phyloP scores from a whole-genome alignment of 176 grass and related monocot species.

The Ensete glaucum region DNA sequence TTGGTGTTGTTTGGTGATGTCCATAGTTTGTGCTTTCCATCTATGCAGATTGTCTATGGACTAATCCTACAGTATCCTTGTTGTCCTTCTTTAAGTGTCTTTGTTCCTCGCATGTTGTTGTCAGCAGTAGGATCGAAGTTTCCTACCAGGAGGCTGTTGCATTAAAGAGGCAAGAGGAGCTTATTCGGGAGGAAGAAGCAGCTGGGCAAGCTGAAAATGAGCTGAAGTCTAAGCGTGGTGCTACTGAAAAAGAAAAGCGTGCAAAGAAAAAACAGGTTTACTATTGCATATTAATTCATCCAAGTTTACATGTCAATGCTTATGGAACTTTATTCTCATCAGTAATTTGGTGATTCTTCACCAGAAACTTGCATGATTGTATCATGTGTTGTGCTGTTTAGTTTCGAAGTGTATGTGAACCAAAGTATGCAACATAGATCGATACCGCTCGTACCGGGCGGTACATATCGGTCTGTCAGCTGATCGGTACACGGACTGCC shows the following conservation, averaged over 20 bases:
- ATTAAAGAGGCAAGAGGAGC: constrained; percentile 90
- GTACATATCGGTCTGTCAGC: too few species aligned
- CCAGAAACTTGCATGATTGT: background rate
- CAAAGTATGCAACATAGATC: too few species aligned
- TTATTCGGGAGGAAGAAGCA: constrained; percentile 98
- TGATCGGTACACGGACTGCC: too few species aligned
- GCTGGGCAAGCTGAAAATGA: constrained; percentile 61
- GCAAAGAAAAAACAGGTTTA: constrained; percentile 90
- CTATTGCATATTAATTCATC: background rate
- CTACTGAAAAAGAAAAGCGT: constrained; percentile 74
- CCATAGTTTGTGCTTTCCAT: background rate
- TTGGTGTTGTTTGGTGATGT: background rate
- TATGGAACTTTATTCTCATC: too few species aligned
- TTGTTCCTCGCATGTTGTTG: constrained; percentile 28
- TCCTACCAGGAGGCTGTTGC: constrained; percentile 84
- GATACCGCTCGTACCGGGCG: too few species aligned
- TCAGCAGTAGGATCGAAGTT: constrained; percentile 83
- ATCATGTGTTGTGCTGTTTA: background rate
- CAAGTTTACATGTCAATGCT: too few species aligned
- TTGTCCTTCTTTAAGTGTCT: constrained; percentile 7
- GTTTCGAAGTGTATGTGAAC: background rate
- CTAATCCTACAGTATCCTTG: background rate
- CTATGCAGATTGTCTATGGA: background rate
- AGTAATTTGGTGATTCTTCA: background rate
- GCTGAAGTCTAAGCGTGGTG: constrained; percentile 57